Percentiles rank a stretch among this genome's conserved stretches.
These are phyloP conservation scores for Vaccinium corymbosum DNA, from an alignment of 148 eudicot species.

Conservation along the genomic window DNA sequence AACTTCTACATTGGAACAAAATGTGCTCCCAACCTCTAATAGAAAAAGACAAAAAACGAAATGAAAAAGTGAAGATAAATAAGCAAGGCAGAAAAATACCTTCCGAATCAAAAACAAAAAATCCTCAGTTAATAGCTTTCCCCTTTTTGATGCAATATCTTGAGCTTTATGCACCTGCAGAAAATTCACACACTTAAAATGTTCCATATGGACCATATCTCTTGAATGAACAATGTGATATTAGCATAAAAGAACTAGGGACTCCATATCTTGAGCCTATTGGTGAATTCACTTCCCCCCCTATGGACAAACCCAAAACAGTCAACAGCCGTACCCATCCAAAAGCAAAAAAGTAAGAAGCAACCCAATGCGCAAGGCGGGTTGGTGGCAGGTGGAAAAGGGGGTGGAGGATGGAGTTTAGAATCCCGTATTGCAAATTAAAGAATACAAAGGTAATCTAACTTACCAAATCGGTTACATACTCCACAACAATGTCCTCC, in stretches of 20 bases:
- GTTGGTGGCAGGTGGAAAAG: no score
- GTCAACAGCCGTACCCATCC: background rate
- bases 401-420: no score
- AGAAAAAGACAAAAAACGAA: background rate
- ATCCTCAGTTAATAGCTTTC: constrained; percentile 88
- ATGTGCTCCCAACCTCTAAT: background rate
- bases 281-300: background rate
- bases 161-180: constrained; percentile 88
- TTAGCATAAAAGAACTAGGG: background rate
- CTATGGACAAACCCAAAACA: background rate
- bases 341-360: no score
- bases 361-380: no score
- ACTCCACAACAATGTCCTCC: constrained; percentile 97
- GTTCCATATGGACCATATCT: background rate
- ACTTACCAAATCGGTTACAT: constrained; percentile 89
- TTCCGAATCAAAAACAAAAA: constrained; percentile 76
- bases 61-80: no score
- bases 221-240: background rate
- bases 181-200: background rate
- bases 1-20: background rate
- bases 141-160: constrained; percentile 81
- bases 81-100: constrained; percentile 34
- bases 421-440: no score
- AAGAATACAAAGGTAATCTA: background rate
- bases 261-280: background rate